These are phyloP conservation scores for Moesziomyces sp. DNA, from an alignment of 1,284 basidiomycete genomes.

Conservation along the genomic window DNA sequence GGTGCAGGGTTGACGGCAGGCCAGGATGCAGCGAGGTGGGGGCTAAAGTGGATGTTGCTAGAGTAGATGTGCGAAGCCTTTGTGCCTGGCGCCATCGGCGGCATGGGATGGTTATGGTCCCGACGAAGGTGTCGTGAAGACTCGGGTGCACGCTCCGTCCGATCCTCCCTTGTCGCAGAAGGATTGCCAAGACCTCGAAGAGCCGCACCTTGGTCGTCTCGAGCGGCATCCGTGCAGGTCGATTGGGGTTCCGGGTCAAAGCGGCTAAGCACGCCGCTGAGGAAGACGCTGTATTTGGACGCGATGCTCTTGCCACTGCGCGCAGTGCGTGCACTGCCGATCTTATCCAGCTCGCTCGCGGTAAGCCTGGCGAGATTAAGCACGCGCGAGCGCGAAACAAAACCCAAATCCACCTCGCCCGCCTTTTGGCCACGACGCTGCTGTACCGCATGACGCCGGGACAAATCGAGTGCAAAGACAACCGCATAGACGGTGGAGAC, in stretches of 20 bases:
- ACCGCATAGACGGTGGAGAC: conserved; percentile 41
- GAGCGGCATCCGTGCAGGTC: background rate
- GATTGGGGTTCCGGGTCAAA: background rate
- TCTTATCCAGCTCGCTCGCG: conserved; percentile 12
- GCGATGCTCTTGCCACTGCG: conserved; percentile 14
- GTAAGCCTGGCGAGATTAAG: conserved; percentile 16
- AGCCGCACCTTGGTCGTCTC: too few relatives aligned
- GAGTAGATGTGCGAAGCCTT: conserved; percentile 22
- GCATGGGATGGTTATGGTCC: conserved; percentile 12
- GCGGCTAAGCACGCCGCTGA: conserved; percentile 18
- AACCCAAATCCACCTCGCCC: conserved; percentile 22
- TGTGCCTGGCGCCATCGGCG: conserved; percentile 4
- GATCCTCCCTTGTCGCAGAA: too few relatives aligned
- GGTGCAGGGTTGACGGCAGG: too few relatives aligned
- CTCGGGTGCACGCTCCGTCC: background rate
- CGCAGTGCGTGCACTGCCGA: conserved; percentile 10
- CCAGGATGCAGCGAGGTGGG: background rate
- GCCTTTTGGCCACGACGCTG: background rate
- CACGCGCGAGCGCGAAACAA: conserved; percentile 10
- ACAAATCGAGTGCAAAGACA: conserved; percentile 27
- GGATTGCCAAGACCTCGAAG: too few relatives aligned
- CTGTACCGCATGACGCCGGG: background rate
- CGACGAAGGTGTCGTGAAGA: conserved; percentile 3
- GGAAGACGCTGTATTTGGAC: conserved; percentile 26
- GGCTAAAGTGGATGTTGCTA: conserved; percentile 21